Evolutionary conservation across 2,329 filamentous ascomycete species (phyloP).

Genomic region (Dothistroma pini): DNA sequence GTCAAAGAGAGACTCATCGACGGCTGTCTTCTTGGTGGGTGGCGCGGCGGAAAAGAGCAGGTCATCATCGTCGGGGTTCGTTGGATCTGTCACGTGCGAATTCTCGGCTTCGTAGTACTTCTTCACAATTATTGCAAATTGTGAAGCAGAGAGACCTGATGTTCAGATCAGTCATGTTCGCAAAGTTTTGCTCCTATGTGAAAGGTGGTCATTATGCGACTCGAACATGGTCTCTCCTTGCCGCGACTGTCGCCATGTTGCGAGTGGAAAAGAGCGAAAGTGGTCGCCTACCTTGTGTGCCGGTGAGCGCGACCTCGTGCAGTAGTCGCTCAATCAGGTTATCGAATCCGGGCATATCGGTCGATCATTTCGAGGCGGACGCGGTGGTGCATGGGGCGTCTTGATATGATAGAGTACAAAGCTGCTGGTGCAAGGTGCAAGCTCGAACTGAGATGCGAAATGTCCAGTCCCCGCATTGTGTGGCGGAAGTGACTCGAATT

Average conservation of each 20-base stretch:
- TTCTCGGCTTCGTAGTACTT: conserved; percentile 36
- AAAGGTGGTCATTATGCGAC: background rate
- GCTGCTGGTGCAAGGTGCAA: background rate
- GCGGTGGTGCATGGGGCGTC: background rate
- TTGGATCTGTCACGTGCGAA: background rate
- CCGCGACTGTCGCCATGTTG: background rate
- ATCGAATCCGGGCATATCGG: conserved; percentile 45
- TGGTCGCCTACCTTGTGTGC: conserved; percentile 52
- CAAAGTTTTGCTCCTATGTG: background rate
- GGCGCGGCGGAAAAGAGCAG: conserved; percentile 28
- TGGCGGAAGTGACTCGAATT: background rate
- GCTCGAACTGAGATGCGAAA: background rate
- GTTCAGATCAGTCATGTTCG: background rate
- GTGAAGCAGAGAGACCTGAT: conserved; percentile 40
- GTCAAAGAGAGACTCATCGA: conserved; percentile 52
- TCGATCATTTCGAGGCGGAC: conserved; percentile 15
- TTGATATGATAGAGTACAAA: background rate
- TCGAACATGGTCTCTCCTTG: conserved; percentile 7
- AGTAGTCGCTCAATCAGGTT: conserved; percentile 57
- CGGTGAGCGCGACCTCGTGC: conserved; percentile 57
- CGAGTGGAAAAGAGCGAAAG: background rate
- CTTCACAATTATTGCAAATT: conserved; percentile 40
- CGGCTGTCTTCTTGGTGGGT: conserved; percentile 21
- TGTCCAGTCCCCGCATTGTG: background rate
- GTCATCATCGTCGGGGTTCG: conserved; percentile 10